Evolutionary conservation across 768 basidiomycete genomes (phyloP), one percentile per base, ranked within the genome.

Genomic region (Hericium coralloides): DNA sequence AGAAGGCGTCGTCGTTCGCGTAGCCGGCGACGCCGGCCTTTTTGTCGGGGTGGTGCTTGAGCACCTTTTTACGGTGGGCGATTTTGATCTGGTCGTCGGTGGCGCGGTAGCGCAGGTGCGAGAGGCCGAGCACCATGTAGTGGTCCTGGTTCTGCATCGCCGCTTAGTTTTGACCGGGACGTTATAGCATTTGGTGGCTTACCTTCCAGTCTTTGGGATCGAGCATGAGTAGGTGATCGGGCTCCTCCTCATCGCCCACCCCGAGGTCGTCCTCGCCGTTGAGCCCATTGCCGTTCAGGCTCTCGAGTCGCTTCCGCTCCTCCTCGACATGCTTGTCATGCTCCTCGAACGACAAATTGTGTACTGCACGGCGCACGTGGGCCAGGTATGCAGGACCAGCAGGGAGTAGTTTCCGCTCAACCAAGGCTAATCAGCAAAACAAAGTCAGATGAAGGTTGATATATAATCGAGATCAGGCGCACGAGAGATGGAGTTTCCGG

Each of bases 141-240:
- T 98, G 91, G 69, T 99, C 95, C 82, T 98, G 97, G 83, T 95
- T 94, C 89, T 94, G 64, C 20, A n/a, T 38, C 47, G 39, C 23
- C 31, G 20, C 52, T 31, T 6, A 9, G 10, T 31, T 8, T 31
- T 6, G 31, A 31, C 2, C 8, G 7, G 8, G 31, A 31, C 1
- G 6, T 1, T 31, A 31, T 8, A 8, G 31, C 7, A 9, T 9
- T n/a, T 23, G 22, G 36, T 20, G 38, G 48, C 75, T 43, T 60
- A 89, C 91, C 82, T 98, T 99, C 95, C 97, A 98, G 68, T 95
- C 93, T 72, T 98, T 98, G 6, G 95, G 91, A 75, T 99, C 95
- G n/a, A 85, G 75, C 48, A 74, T 68, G 41, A 93, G 70, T 50
- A 93, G 64, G 22, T 84, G 85, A 3, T 78, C 74, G 18, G 79